Evolutionary conservation across 2,329 filamentous ascomycete genomes (phyloP).

Genomic region (Ophiocordyceps unilateralis): DNA sequence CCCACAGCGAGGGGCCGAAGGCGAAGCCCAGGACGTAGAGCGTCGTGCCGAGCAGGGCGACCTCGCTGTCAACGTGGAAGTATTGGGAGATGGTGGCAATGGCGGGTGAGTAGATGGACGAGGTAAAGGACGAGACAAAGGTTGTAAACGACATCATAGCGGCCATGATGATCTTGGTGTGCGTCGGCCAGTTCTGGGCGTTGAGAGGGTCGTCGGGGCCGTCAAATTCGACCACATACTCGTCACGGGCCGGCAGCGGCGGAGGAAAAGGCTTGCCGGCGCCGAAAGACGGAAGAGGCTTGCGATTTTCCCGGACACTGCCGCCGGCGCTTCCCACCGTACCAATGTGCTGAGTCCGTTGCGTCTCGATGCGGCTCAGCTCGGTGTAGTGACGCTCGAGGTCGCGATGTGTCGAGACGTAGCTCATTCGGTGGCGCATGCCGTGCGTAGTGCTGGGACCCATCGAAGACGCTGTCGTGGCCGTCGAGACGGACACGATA

Average conservation of each 20-base stretch:
- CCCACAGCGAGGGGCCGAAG: slow-evolving; percentile 54
- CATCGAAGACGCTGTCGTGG: slow-evolving; percentile 27
- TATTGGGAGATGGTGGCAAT: slow-evolving; percentile 36
- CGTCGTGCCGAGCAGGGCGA: slow-evolving; percentile 47
- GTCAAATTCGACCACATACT: slow-evolving; percentile 74
- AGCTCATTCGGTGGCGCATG: slow-evolving; percentile 15
- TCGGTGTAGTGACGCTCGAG: slow-evolving; percentile 53
- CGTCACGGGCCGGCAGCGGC: slow-evolving; percentile 48
- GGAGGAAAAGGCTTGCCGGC: slow-evolving; percentile 61
- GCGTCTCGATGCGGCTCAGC: slow-evolving; percentile 54
- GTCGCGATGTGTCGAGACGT: slow-evolving; percentile 13
- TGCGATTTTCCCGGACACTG: slow-evolving; percentile 15
- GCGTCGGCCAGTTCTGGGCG: slow-evolving; percentile 71
- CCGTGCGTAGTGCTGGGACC: slow-evolving; percentile 8
- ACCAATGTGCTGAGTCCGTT: slow-evolving; percentile 49
- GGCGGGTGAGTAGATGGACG: slow-evolving; percentile 57
- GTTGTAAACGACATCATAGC: slow-evolving; percentile 59
- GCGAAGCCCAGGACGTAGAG: slow-evolving; percentile 59
- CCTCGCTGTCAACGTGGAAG: slow-evolving; percentile 43
- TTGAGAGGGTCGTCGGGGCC: slow-evolving; percentile 70
- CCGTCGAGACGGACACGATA: slow-evolving; percentile 34
- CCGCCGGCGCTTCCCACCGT: slow-evolving; percentile 46
- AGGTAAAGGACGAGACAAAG: slow-evolving; percentile 52
- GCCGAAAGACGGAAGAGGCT: slow-evolving; percentile 51
- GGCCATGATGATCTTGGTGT: slow-evolving; percentile 57